phyloP scores from a whole-genome alignment of 2,329 filamentous ascomycete species.

The Aspergillus viridinutans region DNA sequence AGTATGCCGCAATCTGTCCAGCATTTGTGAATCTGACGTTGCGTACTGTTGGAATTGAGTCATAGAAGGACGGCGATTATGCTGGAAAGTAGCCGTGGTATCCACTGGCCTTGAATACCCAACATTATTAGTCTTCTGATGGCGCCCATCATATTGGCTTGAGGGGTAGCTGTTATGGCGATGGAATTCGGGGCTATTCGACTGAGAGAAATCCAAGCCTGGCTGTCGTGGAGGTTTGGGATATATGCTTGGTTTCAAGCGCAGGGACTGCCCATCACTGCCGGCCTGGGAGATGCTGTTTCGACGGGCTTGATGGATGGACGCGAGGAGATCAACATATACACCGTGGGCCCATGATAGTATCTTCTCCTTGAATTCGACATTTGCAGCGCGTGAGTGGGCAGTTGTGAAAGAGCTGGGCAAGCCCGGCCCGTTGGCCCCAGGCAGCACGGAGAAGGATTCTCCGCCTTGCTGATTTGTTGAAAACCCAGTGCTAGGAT shows the following conservation, averaged over 20 bases:
- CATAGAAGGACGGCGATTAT: conserved; percentile 20
- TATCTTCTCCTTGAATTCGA: conserved; percentile 63
- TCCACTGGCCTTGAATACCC: conserved; percentile 13
- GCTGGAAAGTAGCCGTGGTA: conserved; percentile 8
- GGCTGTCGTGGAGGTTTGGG: conserved; percentile 59
- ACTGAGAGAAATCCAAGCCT: conserved; percentile 46
- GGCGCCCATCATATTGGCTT: conserved; percentile 31
- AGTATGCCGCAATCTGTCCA: conserved; percentile 29
- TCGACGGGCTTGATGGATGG: conserved; percentile 54
- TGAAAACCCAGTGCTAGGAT: conserved; percentile 16
- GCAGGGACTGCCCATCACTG: conserved; percentile 39
- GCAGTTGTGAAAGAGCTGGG: conserved; percentile 19
- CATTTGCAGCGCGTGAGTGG: conserved; percentile 30
- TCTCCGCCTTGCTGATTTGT: conserved; percentile 20
- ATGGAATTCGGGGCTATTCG: conserved; percentile 18
- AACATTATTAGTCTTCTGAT: conserved; percentile 15
- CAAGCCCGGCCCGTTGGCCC: conserved; percentile 16
- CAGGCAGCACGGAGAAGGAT: conserved; percentile 24
- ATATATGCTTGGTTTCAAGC: conserved; percentile 55
- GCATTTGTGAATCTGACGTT: conserved; percentile 23
- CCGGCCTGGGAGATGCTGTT: conserved; percentile 46
- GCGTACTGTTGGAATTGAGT: conserved; percentile 23
- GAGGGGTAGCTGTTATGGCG: conserved; percentile 36
- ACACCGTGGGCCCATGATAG: conserved; percentile 67
- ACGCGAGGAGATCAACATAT: conserved; percentile 66